Percentiles rank a stretch among this genome's conserved stretches.
Evolutionary conservation across 1,139 yeast genomes (phyloP).

Genomic region (Diutina mesorugosa): DNA sequence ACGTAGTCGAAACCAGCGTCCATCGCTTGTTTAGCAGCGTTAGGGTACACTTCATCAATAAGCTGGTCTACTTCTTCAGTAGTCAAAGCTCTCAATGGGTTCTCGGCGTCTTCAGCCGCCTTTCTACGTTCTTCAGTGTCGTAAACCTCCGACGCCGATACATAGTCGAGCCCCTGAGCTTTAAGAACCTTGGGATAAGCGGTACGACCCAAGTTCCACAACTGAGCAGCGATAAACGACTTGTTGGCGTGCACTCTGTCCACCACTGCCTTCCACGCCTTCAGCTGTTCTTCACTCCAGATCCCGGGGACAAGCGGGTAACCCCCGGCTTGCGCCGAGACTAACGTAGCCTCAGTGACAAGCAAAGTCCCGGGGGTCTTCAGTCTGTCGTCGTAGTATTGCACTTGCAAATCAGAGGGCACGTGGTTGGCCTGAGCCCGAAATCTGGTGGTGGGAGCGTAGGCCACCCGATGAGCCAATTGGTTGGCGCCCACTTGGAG

Average conservation of each 20-base stretch:
- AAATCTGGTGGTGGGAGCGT: slow-evolving; percentile 5
- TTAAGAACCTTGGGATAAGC: slow-evolving; percentile 13
- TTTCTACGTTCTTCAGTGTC: slow-evolving; percentile 11
- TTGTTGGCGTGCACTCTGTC: slow-evolving; percentile 29
- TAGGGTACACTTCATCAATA: slow-evolving; percentile 6
- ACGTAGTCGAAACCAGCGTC: slow-evolving; percentile 25
- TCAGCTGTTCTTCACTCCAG: slow-evolving; percentile 31
- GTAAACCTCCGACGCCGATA: slow-evolving; percentile 16
- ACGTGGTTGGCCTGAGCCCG: slow-evolving; percentile 4
- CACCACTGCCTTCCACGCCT: slow-evolving; percentile 38
- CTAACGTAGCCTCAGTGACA: slow-evolving; percentile 20
- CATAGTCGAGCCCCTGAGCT: slow-evolving; percentile 6
- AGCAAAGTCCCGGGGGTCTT: slow-evolving; percentile 20
- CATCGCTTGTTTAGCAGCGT: slow-evolving; percentile 15
- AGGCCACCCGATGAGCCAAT: slow-evolving; percentile 3
- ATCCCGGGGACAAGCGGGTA: slow-evolving; percentile 40
- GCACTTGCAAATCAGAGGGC: slow-evolving; percentile 11
- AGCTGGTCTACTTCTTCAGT: slow-evolving; percentile 28
- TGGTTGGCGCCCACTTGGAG: slow-evolving; percentile 4
- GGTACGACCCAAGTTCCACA: slow-evolving; percentile 31
- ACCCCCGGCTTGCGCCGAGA: slow-evolving; percentile 17
- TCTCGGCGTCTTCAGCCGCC: slow-evolving; percentile 16
- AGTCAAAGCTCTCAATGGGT: slow-evolving; percentile 25
- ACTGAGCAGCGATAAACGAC: slow-evolving; percentile 38
- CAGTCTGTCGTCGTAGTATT: slow-evolving; percentile 20